Base-by-base conservation (phyloP, 371 early-diverging fungal species). In the Rhizopus sp. region DNA sequence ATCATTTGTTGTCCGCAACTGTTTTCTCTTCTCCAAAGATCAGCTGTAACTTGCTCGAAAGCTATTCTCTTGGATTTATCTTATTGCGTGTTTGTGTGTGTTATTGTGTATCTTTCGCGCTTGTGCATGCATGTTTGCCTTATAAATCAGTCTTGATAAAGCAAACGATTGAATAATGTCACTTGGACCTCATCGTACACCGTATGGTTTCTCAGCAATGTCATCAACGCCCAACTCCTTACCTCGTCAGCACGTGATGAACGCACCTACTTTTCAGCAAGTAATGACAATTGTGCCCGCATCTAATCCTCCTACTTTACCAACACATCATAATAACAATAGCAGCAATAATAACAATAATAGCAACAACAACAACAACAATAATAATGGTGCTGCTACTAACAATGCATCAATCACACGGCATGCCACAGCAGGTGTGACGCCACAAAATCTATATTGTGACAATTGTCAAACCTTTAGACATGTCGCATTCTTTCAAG, bases 391-490 rank as follows among this genome's bases (percentile, higher is more conserved):
- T 23, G 2, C 23, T 23, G 23, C 23, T 23, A 23, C 0, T 23
- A 23, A 23, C 23, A 33, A 9, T 23, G 46, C 29, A 32, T 12
- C 50, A 2, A 31, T 29, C 33, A 7, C 46, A 9, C 46, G 46
- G 29, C 46, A 46, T 7, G 8, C 17, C 9, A 8, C 29, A 7
- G 17, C 48, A 45, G 47, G 46, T 9, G 37, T 45, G 7, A 40
- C 52, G 7, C 53, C 54, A 35, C 58, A 66, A 40, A 61, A 50
- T 3, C 15, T 61, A 5, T 63, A 68, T 38, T 68, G 68, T 41
- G 68, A 68, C 49, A 60, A 57, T 54, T 68, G 68, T 37, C 68
- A 63, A 35, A 60, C 68, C 7, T 57, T 68, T 54, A 56, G 63
- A 8, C 53, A 59, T 40, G 37, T 63, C 4, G 37, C 45, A 3